phyloP scores from a whole-genome alignment of 2,329 filamentous ascomycete species.

The Cercospora sp. region DNA sequence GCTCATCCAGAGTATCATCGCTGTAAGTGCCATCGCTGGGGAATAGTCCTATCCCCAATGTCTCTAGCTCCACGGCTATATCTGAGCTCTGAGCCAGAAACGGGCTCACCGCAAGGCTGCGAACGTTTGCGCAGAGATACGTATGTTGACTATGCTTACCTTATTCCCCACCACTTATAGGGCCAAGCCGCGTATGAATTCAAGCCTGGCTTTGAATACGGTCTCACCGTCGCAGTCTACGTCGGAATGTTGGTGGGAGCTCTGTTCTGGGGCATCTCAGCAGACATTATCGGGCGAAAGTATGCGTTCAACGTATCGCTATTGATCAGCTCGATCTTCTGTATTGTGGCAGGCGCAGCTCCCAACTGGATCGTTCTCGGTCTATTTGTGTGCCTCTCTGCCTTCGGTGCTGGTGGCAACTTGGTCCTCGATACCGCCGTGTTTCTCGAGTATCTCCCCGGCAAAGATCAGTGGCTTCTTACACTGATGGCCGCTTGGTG shows the following conservation, averaged over 20 bases:
- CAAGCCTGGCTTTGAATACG: slow-evolving; percentile 52
- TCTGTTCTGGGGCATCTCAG: slow-evolving; percentile 67
- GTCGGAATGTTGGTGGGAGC: slow-evolving; percentile 57
- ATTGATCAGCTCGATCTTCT: slow-evolving; percentile 62
- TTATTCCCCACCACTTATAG: not conserved
- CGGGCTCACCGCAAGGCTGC: not conserved
- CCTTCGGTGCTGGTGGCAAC: slow-evolving; percentile 66
- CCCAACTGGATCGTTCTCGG: slow-evolving; percentile 67
- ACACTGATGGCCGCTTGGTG: slow-evolving; percentile 63
- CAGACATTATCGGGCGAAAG: slow-evolving; percentile 67
- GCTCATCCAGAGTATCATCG: slow-evolving; percentile 64
- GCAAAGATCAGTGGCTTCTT: slow-evolving; percentile 63
- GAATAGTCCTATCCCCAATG: not conserved
- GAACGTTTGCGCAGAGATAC: slow-evolving; percentile 13
- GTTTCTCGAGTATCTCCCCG: slow-evolving; percentile 59
- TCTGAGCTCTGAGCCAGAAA: not conserved
- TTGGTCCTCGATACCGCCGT: slow-evolving; percentile 63
- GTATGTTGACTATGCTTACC: not conserved
- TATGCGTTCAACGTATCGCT: slow-evolving; percentile 69
- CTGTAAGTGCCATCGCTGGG: slow-evolving; percentile 33
- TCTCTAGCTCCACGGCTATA: not conserved
- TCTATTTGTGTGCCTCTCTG: slow-evolving; percentile 62
- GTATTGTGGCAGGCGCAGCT: slow-evolving; percentile 64
- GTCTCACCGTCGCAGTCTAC: slow-evolving; percentile 63
- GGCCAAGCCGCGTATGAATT: slow-evolving; percentile 60